These are phyloP conservation scores for Elsinoe necatrix DNA, from an alignment of 2,329 filamentous ascomycete genomes.

Conservation along the genomic window DNA sequence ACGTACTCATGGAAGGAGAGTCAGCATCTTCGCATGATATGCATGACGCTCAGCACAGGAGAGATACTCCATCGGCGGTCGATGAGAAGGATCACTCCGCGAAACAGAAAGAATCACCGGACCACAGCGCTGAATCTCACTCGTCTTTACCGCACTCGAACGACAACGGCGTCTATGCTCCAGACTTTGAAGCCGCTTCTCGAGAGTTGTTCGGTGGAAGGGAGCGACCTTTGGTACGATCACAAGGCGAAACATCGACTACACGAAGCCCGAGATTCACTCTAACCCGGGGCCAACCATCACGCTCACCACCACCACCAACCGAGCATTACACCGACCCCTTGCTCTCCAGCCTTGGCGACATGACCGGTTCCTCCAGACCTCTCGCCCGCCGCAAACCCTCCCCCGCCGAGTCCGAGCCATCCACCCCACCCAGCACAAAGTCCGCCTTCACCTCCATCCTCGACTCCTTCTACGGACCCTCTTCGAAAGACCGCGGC, in stretches of 20 bases:
- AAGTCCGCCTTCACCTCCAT: slow-evolving; percentile 18
- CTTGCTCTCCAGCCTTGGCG: slow-evolving; percentile 4
- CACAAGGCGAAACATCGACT: not conserved
- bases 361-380: not conserved
- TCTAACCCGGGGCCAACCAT: not conserved
- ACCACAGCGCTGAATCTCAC: no score
- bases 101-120: no score
- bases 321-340: slow-evolving; percentile 1
- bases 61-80: no score
- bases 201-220: no score
- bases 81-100: no score
- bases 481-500: not conserved
- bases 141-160: no score
- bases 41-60: no score
- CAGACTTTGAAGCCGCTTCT: no score
- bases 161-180: no score
- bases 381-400: slow-evolving; percentile 20
- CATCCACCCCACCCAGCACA: slow-evolving; percentile 15
- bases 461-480: slow-evolving; percentile 14
- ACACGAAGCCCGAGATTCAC: not conserved
- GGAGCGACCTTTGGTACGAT: no score
- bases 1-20: not conserved
- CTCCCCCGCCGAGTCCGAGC: slow-evolving; percentile 15
- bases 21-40: not conserved
- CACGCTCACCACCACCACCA: not conserved